phyloP scores from a whole-genome alignment of 2,329 filamentous ascomycete species.

The Diaporthe vaccinii region DNA sequence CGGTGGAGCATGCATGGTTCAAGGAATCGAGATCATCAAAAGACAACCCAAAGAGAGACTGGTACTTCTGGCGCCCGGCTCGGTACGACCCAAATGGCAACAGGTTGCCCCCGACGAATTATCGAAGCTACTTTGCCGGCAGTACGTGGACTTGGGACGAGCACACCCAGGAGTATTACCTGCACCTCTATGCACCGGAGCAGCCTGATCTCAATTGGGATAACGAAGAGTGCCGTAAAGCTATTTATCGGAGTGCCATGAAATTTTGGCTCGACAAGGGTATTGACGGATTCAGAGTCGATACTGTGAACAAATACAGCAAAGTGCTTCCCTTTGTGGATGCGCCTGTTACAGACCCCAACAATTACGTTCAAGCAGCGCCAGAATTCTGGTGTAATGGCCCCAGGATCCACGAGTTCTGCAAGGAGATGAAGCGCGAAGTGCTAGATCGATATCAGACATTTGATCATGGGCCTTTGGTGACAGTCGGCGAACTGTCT shows the following conservation, averaged over 20 bases:
- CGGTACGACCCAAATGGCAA: conserved; percentile 66
- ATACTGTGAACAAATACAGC: conserved; percentile 77
- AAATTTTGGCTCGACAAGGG: conserved; percentile 81
- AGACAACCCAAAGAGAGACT: conserved; percentile 67
- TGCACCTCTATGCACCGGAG: conserved; percentile 74
- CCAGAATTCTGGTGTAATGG: conserved; percentile 70
- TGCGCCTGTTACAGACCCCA: conserved; percentile 58
- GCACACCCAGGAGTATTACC: conserved; percentile 64
- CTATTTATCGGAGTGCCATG: conserved; percentile 76
- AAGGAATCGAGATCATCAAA: conserved; percentile 65
- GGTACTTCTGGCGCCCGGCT: conserved; percentile 76
- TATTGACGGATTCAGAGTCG: conserved; percentile 75
- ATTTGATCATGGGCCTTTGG: conserved; percentile 42
- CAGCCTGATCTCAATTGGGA: conserved; percentile 88
- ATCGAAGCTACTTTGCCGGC: conserved; percentile 61
- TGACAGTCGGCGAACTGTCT: conserved; percentile 75
- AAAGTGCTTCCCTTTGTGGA: conserved; percentile 71
- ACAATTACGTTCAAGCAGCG: conserved; percentile 56
- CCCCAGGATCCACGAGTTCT: conserved; percentile 73
- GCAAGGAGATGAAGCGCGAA: conserved; percentile 68
- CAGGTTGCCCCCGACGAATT: conserved; percentile 71
- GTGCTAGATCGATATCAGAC: conserved; percentile 68
- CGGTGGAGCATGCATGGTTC: conserved; percentile 69
- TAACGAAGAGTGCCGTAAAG: conserved; percentile 73
- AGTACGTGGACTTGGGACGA: conserved; percentile 69